These are phyloP conservation scores for Angomonas desouzai DNA, from an alignment of 208 protist genomes.

Conservation along the genomic window DNA sequence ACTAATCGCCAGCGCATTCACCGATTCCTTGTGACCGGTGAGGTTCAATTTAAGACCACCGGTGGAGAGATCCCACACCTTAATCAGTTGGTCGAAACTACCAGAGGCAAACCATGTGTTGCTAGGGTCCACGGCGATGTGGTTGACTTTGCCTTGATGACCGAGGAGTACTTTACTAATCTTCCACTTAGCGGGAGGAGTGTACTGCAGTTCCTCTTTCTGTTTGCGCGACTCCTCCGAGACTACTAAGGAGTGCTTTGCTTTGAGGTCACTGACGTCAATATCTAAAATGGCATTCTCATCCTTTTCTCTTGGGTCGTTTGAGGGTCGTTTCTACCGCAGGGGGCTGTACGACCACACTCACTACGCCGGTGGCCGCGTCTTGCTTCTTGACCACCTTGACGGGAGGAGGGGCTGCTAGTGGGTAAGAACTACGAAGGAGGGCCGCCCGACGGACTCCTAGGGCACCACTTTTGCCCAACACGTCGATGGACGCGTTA, in stretches of 20 bases:
- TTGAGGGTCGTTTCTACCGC: not conserved
- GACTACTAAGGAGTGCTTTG: slow-evolving; percentile 34
- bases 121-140: slow-evolving; percentile 94
- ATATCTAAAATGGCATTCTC: slow-evolving; percentile 44
- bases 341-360: slow-evolving; percentile 8
- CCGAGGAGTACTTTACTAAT: slow-evolving; percentile 89
- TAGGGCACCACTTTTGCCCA: slow-evolving; percentile 18
- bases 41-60: slow-evolving; percentile 98
- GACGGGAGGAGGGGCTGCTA: slow-evolving; percentile 21
- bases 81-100: slow-evolving; percentile 98
- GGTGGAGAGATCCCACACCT: slow-evolving; percentile 97
- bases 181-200: slow-evolving; percentile 89
- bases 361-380: not conserved
- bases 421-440: slow-evolving; percentile 37
- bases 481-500: not conserved
- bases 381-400: not conserved
- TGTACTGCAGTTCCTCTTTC: slow-evolving; percentile 23
- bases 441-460: slow-evolving; percentile 31
- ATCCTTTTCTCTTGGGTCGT: slow-evolving; percentile 2
- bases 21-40: slow-evolving; percentile 96
- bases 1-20: slow-evolving; percentile 89
- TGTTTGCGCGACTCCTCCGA: slow-evolving; percentile 14
- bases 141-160: slow-evolving; percentile 96
- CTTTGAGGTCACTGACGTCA: slow-evolving; percentile 52
- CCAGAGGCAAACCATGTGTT: slow-evolving; percentile 99